Percentiles rank a stretch among this genome's conserved stretches.
Conservation (phyloP, 208 protist species). For the Tritrichomonas musculus region DNA sequence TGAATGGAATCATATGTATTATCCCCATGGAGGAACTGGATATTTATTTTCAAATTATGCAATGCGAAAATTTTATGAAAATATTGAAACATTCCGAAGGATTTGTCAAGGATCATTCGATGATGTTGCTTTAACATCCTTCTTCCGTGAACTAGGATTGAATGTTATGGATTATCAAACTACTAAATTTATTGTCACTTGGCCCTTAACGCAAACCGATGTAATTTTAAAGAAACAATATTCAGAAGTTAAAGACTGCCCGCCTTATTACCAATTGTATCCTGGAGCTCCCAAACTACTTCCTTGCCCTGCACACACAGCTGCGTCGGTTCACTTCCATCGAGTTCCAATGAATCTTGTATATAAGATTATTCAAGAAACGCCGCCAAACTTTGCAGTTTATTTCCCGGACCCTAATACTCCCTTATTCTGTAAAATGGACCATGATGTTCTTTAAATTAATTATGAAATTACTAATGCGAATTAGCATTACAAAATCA, state of each 20-base stretch:
- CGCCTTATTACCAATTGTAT: background rate
- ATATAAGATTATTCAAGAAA: background rate
- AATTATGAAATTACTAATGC: too few species aligned
- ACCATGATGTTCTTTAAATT: too few species aligned
- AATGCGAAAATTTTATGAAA: background rate
- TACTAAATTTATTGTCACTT: conserved; percentile 13
- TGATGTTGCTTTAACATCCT: conserved; percentile 7
- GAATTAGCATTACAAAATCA: too few species aligned
- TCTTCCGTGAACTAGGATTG: background rate
- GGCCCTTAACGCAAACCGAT: background rate
- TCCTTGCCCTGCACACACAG: background rate
- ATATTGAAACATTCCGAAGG: too few species aligned
- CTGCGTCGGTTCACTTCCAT: conserved; percentile 24
- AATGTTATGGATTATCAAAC: background rate
- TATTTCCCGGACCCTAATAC: background rate
- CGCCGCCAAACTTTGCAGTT: background rate
- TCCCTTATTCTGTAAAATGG: background rate
- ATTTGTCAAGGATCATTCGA: background rate
- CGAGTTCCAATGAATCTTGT: background rate
- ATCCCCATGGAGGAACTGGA: background rate
- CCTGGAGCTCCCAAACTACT: background rate
- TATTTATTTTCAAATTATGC: background rate
- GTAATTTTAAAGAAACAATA: background rate
- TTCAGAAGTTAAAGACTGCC: background rate
- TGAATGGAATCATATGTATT: background rate